Conservation (phyloP, 1,139 yeast genomes). For the Kurtzmaniella quercitrusa region DNA sequence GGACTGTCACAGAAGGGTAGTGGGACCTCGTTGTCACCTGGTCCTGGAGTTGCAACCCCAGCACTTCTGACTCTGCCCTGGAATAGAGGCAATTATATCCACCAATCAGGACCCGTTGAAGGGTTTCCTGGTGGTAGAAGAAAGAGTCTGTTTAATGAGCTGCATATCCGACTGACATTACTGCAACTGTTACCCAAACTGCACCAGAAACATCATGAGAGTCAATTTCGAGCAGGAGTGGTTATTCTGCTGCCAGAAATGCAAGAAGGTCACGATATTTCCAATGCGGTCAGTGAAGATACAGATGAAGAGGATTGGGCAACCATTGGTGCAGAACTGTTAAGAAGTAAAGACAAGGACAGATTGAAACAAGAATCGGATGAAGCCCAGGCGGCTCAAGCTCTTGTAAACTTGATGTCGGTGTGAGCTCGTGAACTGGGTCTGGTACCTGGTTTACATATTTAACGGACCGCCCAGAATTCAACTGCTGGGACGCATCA, state of each 20-base stretch:
- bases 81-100: conserved; percentile 15
- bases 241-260: conserved; percentile 1
- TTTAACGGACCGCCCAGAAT: not conserved
- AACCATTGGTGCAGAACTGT: conserved; percentile 70
- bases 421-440: conserved; percentile 10
- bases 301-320: conserved; percentile 98
- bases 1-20: conserved; percentile 39
- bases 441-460: not conserved
- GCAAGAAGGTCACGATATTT: conserved; percentile 1
- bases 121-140: conserved; percentile 25
- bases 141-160: conserved; percentile 44
- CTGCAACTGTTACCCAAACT: conserved; percentile 24
- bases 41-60: conserved; percentile 14
- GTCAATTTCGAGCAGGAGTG: conserved; percentile 7
- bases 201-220: not conserved
- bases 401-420: conserved; percentile 56
- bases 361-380: conserved; percentile 7
- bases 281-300: conserved; percentile 22
- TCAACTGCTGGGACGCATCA: not conserved
- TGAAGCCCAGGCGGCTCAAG: conserved; percentile 46
- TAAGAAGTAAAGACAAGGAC: conserved; percentile 29
- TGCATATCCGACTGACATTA: conserved; percentile 39
- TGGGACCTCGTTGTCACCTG: conserved; percentile 35
- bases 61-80: conserved; percentile 8
- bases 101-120: conserved; percentile 13